phyloP scores from a whole-genome alignment of 1,284 basidiomycete species.

The Mrakiaceae sp. region DNA sequence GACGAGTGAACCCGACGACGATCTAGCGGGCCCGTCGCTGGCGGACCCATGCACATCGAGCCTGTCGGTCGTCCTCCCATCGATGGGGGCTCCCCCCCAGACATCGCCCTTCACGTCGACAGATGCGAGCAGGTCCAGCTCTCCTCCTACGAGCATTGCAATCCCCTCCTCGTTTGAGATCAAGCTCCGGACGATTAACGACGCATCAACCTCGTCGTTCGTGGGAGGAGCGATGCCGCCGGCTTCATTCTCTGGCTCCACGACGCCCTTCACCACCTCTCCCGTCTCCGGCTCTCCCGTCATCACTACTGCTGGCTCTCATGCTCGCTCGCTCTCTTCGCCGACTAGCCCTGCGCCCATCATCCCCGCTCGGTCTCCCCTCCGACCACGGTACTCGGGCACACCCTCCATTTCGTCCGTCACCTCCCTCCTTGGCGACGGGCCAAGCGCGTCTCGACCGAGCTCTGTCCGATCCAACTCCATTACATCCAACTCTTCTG shows the following conservation, averaged over 20 bases:
- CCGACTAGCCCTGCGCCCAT: not conserved
- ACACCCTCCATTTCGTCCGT: not conserved
- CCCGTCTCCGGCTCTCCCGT: not conserved
- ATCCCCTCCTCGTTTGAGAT: no score
- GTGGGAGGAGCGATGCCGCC: not conserved
- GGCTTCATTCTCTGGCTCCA: not conserved
- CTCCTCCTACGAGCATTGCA: no score
- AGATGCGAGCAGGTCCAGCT: no score
- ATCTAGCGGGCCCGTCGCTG: not conserved
- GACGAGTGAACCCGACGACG: not conserved
- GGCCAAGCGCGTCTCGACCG: not conserved
- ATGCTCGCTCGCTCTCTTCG: not conserved
- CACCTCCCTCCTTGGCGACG: not conserved
- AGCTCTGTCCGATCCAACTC: not conserved
- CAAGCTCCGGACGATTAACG: no score
- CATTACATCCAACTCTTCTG: not conserved
- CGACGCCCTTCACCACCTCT: no score
- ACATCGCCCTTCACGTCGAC: no score
- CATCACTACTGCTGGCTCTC: not conserved
- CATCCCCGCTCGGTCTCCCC: slow-evolving; percentile 8
- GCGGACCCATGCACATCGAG: no score
- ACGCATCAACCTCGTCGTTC: no score
- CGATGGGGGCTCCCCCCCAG: no score
- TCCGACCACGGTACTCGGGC: not conserved
- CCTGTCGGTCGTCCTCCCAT: no score